A percentile compares a stretch with the other conserved stretches of the same genome.
Conservation (phyloP, 2,329 filamentous ascomycete genomes). For the Exophiala sp. region DNA sequence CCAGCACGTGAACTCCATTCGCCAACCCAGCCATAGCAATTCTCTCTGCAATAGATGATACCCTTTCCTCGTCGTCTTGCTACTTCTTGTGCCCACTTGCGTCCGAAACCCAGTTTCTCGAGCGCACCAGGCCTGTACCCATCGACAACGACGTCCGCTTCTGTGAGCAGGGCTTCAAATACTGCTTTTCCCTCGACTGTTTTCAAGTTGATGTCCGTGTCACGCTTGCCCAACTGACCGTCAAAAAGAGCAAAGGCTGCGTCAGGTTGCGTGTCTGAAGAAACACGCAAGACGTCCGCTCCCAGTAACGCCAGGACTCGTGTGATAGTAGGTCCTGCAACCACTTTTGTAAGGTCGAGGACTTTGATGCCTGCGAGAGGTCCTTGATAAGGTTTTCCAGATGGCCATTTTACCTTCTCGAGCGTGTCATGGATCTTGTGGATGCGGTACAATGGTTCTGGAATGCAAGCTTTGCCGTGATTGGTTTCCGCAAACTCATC, state of each 20-base stretch:
- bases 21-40: conserved; percentile 49
- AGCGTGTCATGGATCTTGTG: conserved; percentile 16
- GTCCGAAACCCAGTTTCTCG: conserved; percentile 58
- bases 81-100: conserved; percentile 38
- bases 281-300: conserved; percentile 46
- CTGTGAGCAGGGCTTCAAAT: conserved; percentile 42
- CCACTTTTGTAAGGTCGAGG: conserved; percentile 46
- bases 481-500: conserved; percentile 38
- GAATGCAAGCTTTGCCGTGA: conserved; percentile 41
- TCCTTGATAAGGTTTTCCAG: conserved; percentile 26
- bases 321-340: conserved; percentile 45
- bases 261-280: conserved; percentile 39
- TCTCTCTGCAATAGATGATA: conserved; percentile 48
- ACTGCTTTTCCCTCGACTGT: conserved; percentile 38
- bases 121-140: conserved; percentile 49
- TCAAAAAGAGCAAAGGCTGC: conserved; percentile 65
- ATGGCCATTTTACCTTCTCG: conserved; percentile 9
- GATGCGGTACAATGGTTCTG: conserved; percentile 40
- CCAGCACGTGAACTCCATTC: conserved; percentile 44
- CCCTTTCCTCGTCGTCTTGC: conserved; percentile 41
- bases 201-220: conserved; percentile 54
- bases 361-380: conserved; percentile 48
- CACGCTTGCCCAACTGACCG: conserved; percentile 68
- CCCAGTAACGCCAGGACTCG: conserved; percentile 43
- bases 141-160: conserved; percentile 53